Base-by-base conservation (phyloP, 2,329 filamentous ascomycete species). In the Metarhizium humberi region DNA sequence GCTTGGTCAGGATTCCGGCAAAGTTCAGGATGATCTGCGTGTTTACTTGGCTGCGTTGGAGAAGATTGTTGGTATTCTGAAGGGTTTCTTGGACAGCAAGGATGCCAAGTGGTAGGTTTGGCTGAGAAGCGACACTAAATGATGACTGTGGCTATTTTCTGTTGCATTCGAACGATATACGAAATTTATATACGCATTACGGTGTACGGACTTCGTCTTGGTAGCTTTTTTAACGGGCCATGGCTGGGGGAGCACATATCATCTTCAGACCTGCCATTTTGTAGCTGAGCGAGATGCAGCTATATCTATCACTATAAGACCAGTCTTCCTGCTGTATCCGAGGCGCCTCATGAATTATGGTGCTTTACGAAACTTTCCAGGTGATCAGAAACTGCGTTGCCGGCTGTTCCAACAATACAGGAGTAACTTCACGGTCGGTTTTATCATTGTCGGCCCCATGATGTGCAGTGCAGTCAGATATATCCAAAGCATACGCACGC, bases 1-100 rank as follows among this genome's bases (percentile, higher is more conserved):
- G 81, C 78, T 99, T 47, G 91, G 88, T 42, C 75, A 77, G 20
- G 81, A 89, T 66, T 72, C 80, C 43, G 73, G 68, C 34, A 82
- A 86, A 71, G 86, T 94, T 51, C 64, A 78, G 49, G 67, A 73
- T 55, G 82, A 88, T 66, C 71, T 96, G 65, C 74, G 78, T 63
- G 74, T 76, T 60, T 96, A 92, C 80, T 77, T 97, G 58, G 75
- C 72, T n/a, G 83, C 87, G 8, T 75, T 97, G 64, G 86, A 94
- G 75, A 85, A 86, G 71, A 79, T 87, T 63, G 85, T 96, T 51
- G 75, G 64, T n/a, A 92, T 95, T 63, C 74, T 97, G 67, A 82
- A 82, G 71, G 75, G 66, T 2, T 84, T 84, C 71, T 67, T 81
- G 56, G 69, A 69, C 47, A 76, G 68, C 70, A 80, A 79, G 71